Evolutionary conservation across 371 early-diverging fungal species (phyloP), one percentile per base, ranked within the genome.

Genomic region (Batkoa obscura): DNA sequence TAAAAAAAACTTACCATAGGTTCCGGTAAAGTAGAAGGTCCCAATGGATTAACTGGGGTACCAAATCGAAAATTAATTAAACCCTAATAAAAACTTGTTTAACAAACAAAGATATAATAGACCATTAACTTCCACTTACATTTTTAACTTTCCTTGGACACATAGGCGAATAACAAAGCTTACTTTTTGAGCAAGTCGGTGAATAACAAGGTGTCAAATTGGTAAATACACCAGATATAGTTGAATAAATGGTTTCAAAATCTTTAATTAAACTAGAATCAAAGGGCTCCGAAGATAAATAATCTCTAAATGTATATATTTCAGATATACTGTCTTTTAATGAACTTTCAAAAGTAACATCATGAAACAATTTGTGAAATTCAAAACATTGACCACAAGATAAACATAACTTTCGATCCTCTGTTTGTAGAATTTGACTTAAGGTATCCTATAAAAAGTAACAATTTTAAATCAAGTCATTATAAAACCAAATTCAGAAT

Each of bases 171-270:
- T 92, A 92, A 66, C 92, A 92, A 2, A 83, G 64, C 41, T 64
- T 75, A 30, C 81, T 83, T n/a, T 72, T 65, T 1, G 86, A 71
- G 64, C 94, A 94, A 0, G 90, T 91, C 0, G 92, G 88, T 30
- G 90, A 81, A 66, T 91, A 93, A 64, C 94, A 94, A 46, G 83
- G 82, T 0, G 91, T 83, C 57, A 91, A 67, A 10, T 83, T 66
- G 0, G 88, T 86, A 66, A 90, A 91, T 0, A 93, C 83, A 33
- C 94, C 93, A 57, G 76, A 81, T 35, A 38, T 49, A 54, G 50
- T 58, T 56, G 33, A 34, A n/a, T n/a, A n/a, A 48, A 33, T 52
- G 50, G 12, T 58, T 51, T 42, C 57, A 53, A 53, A 60, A 56
- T 36, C 51, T 60, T 30, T 61, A 60, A 9, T 60, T 60, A 23